Evolutionary conservation across 1,284 basidiomycete genomes (phyloP).

Genomic region (Wallemia ichthyophaga): DNA sequence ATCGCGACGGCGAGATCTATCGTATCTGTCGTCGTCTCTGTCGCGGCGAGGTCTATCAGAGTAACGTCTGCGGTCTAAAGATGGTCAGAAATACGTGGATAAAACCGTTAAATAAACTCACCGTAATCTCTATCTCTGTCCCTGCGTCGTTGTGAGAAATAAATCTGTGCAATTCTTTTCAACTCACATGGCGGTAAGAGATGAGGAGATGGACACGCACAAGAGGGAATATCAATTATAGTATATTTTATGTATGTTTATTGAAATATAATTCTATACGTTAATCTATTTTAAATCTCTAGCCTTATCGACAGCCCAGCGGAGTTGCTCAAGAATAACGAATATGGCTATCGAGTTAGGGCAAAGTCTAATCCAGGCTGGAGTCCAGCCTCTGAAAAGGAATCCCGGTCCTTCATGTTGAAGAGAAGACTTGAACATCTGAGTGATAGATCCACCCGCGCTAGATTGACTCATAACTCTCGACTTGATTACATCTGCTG

Average conservation of each 20-base stretch:
- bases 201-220: background rate
- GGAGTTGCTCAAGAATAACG: slow-evolving; percentile 7
- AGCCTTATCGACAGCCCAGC: background rate
- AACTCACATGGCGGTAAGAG: background rate
- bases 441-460: slow-evolving; percentile 5
- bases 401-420: slow-evolving; percentile 4
- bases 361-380: slow-evolving; percentile 8
- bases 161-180: background rate
- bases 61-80: background rate
- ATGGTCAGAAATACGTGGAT: background rate
- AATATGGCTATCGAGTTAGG: slow-evolving; percentile 3
- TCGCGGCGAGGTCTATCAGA: background rate
- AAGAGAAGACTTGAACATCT: slow-evolving; percentile 7
- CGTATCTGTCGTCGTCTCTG: background rate
- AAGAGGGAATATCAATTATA: background rate
- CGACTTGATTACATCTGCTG: slow-evolving; percentile 21
- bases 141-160: background rate
- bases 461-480: slow-evolving; percentile 18
- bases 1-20: slow-evolving; percentile 12
- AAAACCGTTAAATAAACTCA: background rate
- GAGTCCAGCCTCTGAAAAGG: slow-evolving; percentile 1
- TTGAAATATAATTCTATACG: background rate
- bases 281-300: background rate
- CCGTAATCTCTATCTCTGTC: background rate
- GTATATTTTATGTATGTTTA: too few relatives aligned